Percentiles rank a stretch among this genome's conserved stretches.
Conservation (phyloP, 2,329 filamentous ascomycete genomes). For the Teratosphaeria zuluensis region DNA sequence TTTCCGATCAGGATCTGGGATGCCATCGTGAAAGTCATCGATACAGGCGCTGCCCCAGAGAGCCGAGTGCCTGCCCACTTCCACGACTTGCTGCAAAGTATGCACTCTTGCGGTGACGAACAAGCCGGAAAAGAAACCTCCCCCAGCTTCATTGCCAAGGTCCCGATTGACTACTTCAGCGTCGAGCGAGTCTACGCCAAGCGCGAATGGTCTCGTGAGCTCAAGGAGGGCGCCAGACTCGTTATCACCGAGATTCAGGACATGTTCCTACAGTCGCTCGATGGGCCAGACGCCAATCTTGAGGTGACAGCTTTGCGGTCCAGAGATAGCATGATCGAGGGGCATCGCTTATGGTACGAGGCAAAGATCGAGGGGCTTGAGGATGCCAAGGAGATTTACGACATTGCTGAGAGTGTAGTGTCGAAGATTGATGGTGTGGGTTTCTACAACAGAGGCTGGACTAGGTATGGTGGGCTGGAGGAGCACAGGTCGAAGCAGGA, state of each 20-base stretch:
- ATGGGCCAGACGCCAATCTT: conserved; percentile 5
- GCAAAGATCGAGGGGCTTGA: conserved; percentile 7
- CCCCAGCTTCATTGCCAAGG: conserved; percentile 4
- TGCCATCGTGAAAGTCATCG: conserved; percentile 6
- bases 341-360: conserved; percentile 14
- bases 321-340: conserved; percentile 2
- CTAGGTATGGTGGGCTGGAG: not conserved
- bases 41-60: not conserved
- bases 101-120: conserved; percentile 1
- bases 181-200: conserved; percentile 11
- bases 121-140: not conserved
- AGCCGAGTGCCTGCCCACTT: not conserved
- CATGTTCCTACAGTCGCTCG: not conserved
- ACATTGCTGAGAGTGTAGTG: conserved; percentile 7
- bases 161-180: conserved; percentile 4
- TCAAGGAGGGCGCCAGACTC: not conserved
- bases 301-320: not conserved
- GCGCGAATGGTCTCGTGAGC: conserved; percentile 5
- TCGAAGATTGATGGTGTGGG: conserved; percentile 14
- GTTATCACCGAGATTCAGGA: conserved; percentile 6
- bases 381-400: conserved; percentile 1
- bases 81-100: conserved; percentile 3
- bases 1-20: conserved; percentile 15
- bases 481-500: not conserved
- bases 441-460: conserved; percentile 3